Base-by-base conservation (phyloP, 1,284 basidiomycete species). In the Neolentinus lepideus region DNA sequence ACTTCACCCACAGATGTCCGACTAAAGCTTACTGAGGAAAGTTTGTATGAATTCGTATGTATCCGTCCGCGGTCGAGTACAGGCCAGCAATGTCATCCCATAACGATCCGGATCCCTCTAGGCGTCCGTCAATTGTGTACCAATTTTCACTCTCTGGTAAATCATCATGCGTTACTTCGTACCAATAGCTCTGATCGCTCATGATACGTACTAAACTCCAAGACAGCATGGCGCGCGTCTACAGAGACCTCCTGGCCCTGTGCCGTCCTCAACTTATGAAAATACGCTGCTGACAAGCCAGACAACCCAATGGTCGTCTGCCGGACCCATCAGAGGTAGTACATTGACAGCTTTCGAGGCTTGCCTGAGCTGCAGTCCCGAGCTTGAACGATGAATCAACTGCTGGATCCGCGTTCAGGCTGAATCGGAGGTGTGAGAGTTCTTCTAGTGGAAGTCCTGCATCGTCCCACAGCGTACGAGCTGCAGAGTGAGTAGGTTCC, bases 1-100 rank as follows among this genome's bases (percentile, higher is more conserved):
- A 29, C 24, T 6, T 16, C 27, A 16, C 6, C 51, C 21, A 16
- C 11, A 50, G 45, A 53, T 48, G 53, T 54, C 33, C 9, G 38
- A 26, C 22, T 26, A n/a, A 25, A 25, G 63, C 76, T 59, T 65
- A 83, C 81, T 85, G 83, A 33, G 82, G 78, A 61, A 85, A 85
- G 59, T 84, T 85, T 22, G 82, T 83, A 62, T 85, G 83, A 19
- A 84, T 74, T 25, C 83, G 72, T 12, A 84, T 77, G 60, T 71
- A 77, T 52, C 71, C 69, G 51, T 79, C 78, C 57, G 75, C 77
- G 2, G 83, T 83, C 52, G 67, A 62, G 63, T 84, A 85, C 0
- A 80, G 57, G 0, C 82, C 83, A 1, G 79, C 77, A 4, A 85
- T 69, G 1, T 66, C 61, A 57, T 85, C 83, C 71, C 78, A 84